Conservation (phyloP, 2,329 filamentous ascomycete genomes). For the Fusarium cicatricum region DNA sequence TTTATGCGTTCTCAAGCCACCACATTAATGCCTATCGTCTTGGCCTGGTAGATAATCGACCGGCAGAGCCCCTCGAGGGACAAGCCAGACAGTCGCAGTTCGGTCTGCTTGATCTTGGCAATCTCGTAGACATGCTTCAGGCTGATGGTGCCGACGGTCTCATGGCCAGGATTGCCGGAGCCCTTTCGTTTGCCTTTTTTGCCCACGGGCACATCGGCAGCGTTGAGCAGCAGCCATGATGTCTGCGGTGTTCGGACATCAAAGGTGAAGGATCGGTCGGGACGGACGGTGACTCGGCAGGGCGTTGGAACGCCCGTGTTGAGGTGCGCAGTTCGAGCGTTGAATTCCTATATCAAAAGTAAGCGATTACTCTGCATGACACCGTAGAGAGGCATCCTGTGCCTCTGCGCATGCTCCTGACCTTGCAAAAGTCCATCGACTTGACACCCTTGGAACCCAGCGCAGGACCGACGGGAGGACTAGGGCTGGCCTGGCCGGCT, state of each 20-base stretch:
- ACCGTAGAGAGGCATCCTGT: background rate
- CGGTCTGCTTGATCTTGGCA: conserved; percentile 90
- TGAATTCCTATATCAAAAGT: conserved; percentile 79
- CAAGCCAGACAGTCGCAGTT: conserved; percentile 76
- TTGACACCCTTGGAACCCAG: conserved; percentile 98
- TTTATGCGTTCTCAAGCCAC: conserved; percentile 59
- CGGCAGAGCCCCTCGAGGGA: conserved; percentile 76
- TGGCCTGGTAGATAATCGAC: conserved; percentile 77
- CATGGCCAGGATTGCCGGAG: conserved; percentile 76
- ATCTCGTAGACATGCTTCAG: conserved; percentile 98
- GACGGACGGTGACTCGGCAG: conserved; percentile 88
- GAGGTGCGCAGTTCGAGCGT: conserved; percentile 90
- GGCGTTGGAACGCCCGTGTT: conserved; percentile 85
- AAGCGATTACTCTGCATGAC: conserved; percentile 20
- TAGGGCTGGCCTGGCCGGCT: conserved; percentile 92
- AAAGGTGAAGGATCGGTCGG: conserved; percentile 92
- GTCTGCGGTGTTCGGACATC: conserved; percentile 95
- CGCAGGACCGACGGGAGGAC: conserved; percentile 94
- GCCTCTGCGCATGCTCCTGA: conserved; percentile 48
- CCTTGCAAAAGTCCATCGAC: conserved; percentile 99
- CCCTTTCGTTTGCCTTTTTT: conserved; percentile 84
- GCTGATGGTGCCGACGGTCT: conserved; percentile 83
- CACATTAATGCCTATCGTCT: conserved; percentile 77
- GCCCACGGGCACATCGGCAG: conserved; percentile 74
- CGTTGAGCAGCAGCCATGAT: conserved; percentile 85